Evolutionary conservation across 805 yeast genomes (phyloP), one percentile per base, ranked within the genome.

Genomic region (Saturnispora ahearnii): DNA sequence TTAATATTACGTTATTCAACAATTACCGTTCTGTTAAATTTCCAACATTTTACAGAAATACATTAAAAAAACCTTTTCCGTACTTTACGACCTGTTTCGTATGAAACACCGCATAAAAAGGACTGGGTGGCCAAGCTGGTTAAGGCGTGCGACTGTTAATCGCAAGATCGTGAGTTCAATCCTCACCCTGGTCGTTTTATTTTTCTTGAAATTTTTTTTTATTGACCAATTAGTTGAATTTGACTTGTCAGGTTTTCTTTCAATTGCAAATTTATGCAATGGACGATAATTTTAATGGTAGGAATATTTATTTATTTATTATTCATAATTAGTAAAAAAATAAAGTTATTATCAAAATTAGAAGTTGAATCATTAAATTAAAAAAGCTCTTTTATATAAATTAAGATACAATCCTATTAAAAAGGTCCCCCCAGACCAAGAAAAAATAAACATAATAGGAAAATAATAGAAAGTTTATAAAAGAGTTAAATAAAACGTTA

Each of bases 121-220:
- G 77, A 72, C 76, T 72, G 66, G 75, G 70, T 73, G 77, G 77
- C 78, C 78, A 74, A 74, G 78, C 67, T 73, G 77, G 77, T 73
- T 62, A 73, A 73, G 78, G 78, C 78, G 76, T 73, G 77, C 78
- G 78, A 74, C 78, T 74, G 78, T 74, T 74, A 74, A 74, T 74
- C 79, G 78, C 78, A 74, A 74, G 79, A 74, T 72, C 79, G 79
- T 63, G 78, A 74, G 79, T 74, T 74, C 79, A 68, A 74, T 65
- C 79, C 79, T 74, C 78, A 63, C 78, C 72, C 76, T 63, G 78
- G 77, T 73, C 78, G 78, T 9, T 30, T 41, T 13, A 26, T 37
- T 46, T 46, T 48, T 28, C 13, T 30, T n/a, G n/a, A n/a, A 18
- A 8, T 8, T 11, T 13, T n/a, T 33, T 33, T 33, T 33, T 2